Conservation (phyloP, 176 grass and related monocot species). For the Lolium perenne region DNA sequence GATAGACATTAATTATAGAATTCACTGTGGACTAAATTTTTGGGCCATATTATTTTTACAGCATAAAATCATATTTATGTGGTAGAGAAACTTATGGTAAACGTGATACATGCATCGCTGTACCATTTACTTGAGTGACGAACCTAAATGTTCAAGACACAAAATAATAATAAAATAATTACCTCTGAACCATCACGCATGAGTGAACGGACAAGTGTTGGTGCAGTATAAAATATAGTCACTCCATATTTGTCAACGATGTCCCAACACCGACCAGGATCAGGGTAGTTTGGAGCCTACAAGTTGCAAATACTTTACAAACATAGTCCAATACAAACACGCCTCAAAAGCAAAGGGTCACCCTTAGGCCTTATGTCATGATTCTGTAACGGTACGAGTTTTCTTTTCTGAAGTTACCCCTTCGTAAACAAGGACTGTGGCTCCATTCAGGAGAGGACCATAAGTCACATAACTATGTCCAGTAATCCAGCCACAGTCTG, state of each 20-base stretch:
- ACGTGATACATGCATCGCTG: neutral
- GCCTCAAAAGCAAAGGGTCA: neutral
- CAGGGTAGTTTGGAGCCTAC: constrained; percentile 95
- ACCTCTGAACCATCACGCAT: constrained; percentile 94
- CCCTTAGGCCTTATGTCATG: neutral
- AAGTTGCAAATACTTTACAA: constrained; percentile 30
- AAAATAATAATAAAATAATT: constrained; percentile 21
- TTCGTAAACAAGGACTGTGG: constrained; percentile 89
- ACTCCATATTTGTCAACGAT: constrained; percentile 96
- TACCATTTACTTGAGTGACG: neutral
- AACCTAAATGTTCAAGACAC: neutral
- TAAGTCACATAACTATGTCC: constrained; percentile 98
- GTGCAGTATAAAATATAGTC: constrained; percentile 98
- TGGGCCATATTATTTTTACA: neutral
- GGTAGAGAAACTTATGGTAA: constrained; percentile 13
- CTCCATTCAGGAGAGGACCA: constrained; percentile 95
- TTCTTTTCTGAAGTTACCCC: constrained; percentile 61
- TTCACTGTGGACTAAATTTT: neutral
- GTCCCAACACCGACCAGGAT: constrained; percentile 89
- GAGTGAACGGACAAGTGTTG: constrained; percentile 90
- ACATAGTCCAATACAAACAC: constrained; percentile 11
- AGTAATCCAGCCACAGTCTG: constrained; percentile 99
- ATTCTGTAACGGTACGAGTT: constrained; percentile 16
- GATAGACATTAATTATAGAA: constrained; percentile 20
- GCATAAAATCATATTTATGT: neutral